These are phyloP conservation scores for Globisporangium acanthophoron DNA, from an alignment of 352 stramenopile genomes.

Conservation along the genomic window DNA sequence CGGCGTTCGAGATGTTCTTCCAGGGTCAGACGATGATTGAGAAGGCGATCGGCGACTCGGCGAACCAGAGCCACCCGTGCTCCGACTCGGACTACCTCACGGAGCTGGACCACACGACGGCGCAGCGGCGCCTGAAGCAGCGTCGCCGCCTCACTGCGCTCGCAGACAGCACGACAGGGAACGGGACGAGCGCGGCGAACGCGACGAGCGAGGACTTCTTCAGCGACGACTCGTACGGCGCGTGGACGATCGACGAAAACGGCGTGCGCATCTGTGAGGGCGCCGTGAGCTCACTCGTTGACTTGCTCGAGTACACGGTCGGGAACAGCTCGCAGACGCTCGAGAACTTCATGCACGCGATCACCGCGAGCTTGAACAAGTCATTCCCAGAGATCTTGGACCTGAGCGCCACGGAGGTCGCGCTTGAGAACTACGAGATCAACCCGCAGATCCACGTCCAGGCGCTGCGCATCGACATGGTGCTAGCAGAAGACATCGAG, in stretches of 20 bases:
- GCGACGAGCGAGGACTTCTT: slow-evolving; percentile 1
- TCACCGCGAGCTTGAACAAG: slow-evolving; percentile 21
- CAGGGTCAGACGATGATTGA: slow-evolving; percentile 40
- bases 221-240: slow-evolving; percentile 10
- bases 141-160: neutral
- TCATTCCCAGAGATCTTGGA: slow-evolving; percentile 15
- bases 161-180: neutral
- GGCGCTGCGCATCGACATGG: slow-evolving; percentile 22
- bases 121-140: neutral
- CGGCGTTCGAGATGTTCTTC: slow-evolving; percentile 29
- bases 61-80: slow-evolving; percentile 29
- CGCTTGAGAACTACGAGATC: slow-evolving; percentile 3
- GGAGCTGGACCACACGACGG: slow-evolving; percentile 12
- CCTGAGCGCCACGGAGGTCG: slow-evolving; percentile 18
- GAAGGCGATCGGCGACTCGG: slow-evolving; percentile 24
- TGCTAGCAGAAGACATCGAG: slow-evolving; percentile 14
- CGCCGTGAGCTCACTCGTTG: slow-evolving; percentile 25
- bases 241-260: slow-evolving; percentile 24
- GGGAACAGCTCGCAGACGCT: slow-evolving; percentile 6
- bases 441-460: slow-evolving; percentile 10
- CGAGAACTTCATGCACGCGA: slow-evolving; percentile 14
- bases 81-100: slow-evolving; percentile 26
- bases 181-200: neutral
- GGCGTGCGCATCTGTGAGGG: slow-evolving; percentile 37
- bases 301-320: slow-evolving; percentile 13